Base-by-base conservation (phyloP, 352 stramenopile species). In the Phytophthora pini region DNA sequence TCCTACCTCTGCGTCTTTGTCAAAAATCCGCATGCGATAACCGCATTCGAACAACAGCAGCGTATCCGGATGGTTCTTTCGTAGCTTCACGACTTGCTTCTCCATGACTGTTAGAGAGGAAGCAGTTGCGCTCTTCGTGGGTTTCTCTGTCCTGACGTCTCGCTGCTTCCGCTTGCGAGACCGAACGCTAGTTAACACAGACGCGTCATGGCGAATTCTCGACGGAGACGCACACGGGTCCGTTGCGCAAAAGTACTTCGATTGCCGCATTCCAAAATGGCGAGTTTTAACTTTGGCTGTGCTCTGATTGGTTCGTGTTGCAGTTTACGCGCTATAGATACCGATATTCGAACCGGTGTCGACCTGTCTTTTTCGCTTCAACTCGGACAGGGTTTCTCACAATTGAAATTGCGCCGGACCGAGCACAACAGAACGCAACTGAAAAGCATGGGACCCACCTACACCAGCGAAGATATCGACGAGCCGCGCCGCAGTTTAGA, bases 21-120 rank as follows among this genome's bases (percentile, higher is more conserved):
- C 84, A 50, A 96, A 96, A 24, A 94, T 74, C 4, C 84, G 72
- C 69, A 91, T 89, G 60, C 84, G 84, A 56, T 96, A 96, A 27
- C 87, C 88, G 59, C 82, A 93, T 70, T 95, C 82, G 29, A 95
- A 83, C 29, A 92, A 59, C 57, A 95, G 72, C 46, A 94, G 61
- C 22, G 72, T 74, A 46, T 84, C 82, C 12, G 68, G 57, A 29
- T 89, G 53, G 11, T 51, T 13, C 1, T 29, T 52, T n/a, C 79
- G 80, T 47, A 96, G 61, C 26, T 48, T 66, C 43, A 81, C 64
- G 13, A 94, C 83, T 63, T 96, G 88, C 69, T 88, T 77, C 66
- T 94, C 84, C 75, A 94, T 87, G 26, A 85, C 80, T 5, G 86
- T 94, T 11, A 88, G 51, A 20, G 20, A 10, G 11, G 36, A 41